Evolutionary conservation across 805 yeast genomes (phyloP).

Genomic region (Nakazawaea siamensis): DNA sequence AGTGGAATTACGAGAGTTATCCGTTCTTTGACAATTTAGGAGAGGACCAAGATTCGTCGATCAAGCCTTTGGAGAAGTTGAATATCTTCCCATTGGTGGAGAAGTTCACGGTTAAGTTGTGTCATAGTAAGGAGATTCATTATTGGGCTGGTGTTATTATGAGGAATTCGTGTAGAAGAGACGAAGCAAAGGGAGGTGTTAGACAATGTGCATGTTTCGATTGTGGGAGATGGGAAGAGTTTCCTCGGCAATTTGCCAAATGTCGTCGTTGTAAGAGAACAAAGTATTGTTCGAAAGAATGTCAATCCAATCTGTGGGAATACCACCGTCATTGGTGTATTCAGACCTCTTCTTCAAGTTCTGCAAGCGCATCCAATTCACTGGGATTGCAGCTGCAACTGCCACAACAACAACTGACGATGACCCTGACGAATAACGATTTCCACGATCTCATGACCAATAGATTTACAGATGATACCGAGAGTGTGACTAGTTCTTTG

Average conservation of each 20-base stretch:
- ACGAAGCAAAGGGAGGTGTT: constrained; percentile 80
- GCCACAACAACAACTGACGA: neutral
- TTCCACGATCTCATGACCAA: too few species aligned
- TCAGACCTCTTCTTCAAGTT: constrained; percentile 19
- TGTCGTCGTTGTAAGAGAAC: constrained; percentile 92
- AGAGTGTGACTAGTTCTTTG: constrained; percentile 4
- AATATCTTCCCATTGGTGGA: constrained; percentile 90
- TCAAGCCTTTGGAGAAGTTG: constrained; percentile 37
- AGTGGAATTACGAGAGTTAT: constrained; percentile 40
- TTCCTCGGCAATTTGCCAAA: constrained; percentile 88
- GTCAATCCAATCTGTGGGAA: constrained; percentile 88
- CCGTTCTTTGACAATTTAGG: constrained; percentile 13
- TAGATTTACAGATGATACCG: constrained; percentile 3
- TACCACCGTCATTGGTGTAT: constrained; percentile 94
- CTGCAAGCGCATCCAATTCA: constrained; percentile 8
- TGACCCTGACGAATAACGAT: neutral
- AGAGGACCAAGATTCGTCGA: constrained; percentile 27
- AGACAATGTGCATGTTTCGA: constrained; percentile 91
- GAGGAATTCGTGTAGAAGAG: constrained; percentile 90
- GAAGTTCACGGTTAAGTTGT: constrained; percentile 64
- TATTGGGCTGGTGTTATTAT: constrained; percentile 98
- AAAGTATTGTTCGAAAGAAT: constrained; percentile 86
- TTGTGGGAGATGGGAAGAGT: constrained; percentile 92
- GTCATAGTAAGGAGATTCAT: constrained; percentile 69
- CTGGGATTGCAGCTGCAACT: constrained; percentile 7